Evolutionary conservation across 441 rosid species (phyloP).

Genomic region (Omphalea diandra): DNA sequence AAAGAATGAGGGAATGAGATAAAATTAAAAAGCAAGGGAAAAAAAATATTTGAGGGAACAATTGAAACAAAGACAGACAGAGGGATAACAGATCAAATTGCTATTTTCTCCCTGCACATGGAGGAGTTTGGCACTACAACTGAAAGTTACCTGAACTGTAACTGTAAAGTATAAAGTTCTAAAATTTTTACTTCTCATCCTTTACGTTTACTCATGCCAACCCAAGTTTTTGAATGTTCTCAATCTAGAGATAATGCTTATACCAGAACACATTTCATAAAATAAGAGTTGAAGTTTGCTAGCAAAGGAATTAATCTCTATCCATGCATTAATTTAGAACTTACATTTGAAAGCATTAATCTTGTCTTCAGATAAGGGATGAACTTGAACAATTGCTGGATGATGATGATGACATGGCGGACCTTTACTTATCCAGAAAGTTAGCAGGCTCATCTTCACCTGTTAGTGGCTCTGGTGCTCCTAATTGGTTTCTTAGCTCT

Average conservation of each 20-base stretch:
- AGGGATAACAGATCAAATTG: constrained; percentile 4
- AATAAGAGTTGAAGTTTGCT: not conserved
- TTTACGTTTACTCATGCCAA: not conserved
- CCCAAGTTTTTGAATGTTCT: not conserved
- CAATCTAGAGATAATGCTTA: not conserved
- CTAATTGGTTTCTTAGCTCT: constrained; percentile 62
- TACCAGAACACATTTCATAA: not conserved
- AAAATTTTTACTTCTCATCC: not conserved
- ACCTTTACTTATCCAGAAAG: constrained; percentile 84
- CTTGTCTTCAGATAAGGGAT: constrained; percentile 44
- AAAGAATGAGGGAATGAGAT: no score
- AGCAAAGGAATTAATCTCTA: not conserved
- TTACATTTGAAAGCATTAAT: not conserved
- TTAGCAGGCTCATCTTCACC: constrained; percentile 65
- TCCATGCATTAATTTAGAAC: not conserved
- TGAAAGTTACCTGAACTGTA: not conserved
- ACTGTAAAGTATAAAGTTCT: not conserved
- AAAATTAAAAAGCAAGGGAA: not conserved
- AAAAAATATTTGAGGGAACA: not conserved
- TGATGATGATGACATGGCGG: constrained; percentile 97
- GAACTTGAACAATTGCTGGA: constrained; percentile 87
- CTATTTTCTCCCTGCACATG: not conserved
- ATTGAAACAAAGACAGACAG: not conserved
- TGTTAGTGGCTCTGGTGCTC: constrained; percentile 57
- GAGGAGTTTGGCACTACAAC: not conserved